Evolutionary conservation across 2,329 filamentous ascomycete genomes (phyloP).

Genomic region (Phaeomoniella chlamydospora): DNA sequence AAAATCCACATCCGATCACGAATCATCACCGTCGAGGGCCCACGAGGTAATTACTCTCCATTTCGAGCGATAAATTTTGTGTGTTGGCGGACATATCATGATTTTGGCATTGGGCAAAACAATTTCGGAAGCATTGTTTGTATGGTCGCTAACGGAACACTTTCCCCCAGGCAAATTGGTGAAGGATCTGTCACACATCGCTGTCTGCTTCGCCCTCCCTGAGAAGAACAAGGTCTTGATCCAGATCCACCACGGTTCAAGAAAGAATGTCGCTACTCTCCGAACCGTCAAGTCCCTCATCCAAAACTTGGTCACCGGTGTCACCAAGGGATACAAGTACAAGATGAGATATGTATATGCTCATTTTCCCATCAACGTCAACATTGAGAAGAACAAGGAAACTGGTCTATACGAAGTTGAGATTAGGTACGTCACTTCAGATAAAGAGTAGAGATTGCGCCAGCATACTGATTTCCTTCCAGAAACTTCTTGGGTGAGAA

Average conservation of each 20-base stretch:
- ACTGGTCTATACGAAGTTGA: slow-evolving; percentile 81
- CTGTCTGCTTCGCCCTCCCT: slow-evolving; percentile 86
- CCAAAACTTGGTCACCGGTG: slow-evolving; percentile 96
- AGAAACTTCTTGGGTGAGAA: slow-evolving; percentile 99
- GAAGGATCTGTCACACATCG: slow-evolving; percentile 93
- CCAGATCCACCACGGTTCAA: slow-evolving; percentile 94
- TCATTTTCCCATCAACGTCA: slow-evolving; percentile 99
- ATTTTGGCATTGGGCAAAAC: too few relatives aligned
- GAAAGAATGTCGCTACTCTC: slow-evolving; percentile 96
- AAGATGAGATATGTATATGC: slow-evolving; percentile 99
- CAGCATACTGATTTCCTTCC: slow-evolving; percentile 19
- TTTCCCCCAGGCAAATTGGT: slow-evolving; percentile 62
- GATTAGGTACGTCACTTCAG: slow-evolving; percentile 60
- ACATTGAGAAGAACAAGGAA: slow-evolving; percentile 91
- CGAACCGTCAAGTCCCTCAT: slow-evolving; percentile 96
- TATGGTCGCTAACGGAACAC: too few relatives aligned
- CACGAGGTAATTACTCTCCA: slow-evolving; percentile 54
- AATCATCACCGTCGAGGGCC: slow-evolving; percentile 91
- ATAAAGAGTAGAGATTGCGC: slow-evolving; percentile 1
- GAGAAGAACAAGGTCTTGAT: slow-evolving; percentile 77
- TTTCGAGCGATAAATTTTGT: slow-evolving; percentile 2
- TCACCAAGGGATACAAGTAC: slow-evolving; percentile 99
- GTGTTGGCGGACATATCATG: slow-evolving; percentile 5
- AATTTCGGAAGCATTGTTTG: too few relatives aligned
- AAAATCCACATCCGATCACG: slow-evolving; percentile 96